These are phyloP conservation scores for Amanita pallidorosea DNA, from an alignment of 768 basidiomycete genomes.

Conservation along the genomic window DNA sequence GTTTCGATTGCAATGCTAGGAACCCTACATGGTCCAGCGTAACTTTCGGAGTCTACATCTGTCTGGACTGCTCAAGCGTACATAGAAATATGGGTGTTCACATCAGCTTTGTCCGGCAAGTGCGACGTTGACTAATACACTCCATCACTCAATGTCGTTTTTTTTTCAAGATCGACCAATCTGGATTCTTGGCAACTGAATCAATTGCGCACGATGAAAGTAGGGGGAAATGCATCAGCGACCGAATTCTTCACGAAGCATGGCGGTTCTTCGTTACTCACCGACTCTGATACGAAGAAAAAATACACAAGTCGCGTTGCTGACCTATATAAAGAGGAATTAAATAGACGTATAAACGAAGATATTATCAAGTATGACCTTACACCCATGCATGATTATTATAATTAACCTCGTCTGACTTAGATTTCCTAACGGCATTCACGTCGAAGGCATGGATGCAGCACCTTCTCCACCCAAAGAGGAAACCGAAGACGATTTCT, in stretches of 20 bases:
- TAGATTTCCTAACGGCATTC: conserved; percentile 70
- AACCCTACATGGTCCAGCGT: conserved; percentile 98
- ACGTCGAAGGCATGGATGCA: conserved; percentile 72
- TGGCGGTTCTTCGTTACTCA: conserved; percentile 62
- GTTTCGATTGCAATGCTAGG: conserved; percentile 92
- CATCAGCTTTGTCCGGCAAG: conserved; percentile 91
- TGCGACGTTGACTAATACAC: conserved; percentile 5
- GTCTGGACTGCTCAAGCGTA: conserved; percentile 89
- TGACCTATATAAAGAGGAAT: conserved; percentile 87
- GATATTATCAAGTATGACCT: conserved; percentile 48
- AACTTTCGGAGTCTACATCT: conserved; percentile 95
- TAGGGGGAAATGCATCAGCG: conserved; percentile 84
- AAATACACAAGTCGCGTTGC: conserved; percentile 82
- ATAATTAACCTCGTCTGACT: background rate
- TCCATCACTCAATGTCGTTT: conserved; percentile 6
- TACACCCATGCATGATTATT: conserved; percentile 3
- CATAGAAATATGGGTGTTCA: conserved; percentile 98
- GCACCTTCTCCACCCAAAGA: conserved; percentile 26
- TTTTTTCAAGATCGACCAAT: conserved; percentile 73
- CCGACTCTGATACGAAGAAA: conserved; percentile 71
- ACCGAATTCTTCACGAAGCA: conserved; percentile 86
- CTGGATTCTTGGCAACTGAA: conserved; percentile 88
- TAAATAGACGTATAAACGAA: conserved; percentile 68
- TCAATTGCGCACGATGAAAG: conserved; percentile 94
- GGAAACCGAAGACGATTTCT: conserved; percentile 83